Percentiles rank a stretch among this genome's conserved stretches.
Conservation (phyloP, 352 stramenopile genomes). For the Pythium vanterpoolii region DNA sequence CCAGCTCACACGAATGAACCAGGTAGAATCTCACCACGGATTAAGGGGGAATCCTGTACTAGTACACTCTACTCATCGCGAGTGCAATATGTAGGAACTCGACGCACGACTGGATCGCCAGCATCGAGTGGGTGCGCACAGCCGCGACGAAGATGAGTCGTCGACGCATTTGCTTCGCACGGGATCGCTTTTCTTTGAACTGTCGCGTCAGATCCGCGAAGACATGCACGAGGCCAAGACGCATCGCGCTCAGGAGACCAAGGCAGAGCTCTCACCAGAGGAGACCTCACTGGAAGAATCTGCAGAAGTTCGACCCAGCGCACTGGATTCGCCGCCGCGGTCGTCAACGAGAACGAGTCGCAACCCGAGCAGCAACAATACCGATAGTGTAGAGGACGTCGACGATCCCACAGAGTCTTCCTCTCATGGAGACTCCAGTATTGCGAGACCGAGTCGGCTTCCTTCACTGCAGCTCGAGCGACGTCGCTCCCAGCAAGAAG, state of each 20-base stretch:
- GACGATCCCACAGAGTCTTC: not conserved
- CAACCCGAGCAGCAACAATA: constrained; percentile 15
- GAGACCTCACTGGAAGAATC: not conserved
- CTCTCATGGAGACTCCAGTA: not conserved
- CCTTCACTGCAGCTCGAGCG: constrained; percentile 21
- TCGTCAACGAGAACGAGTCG: constrained; percentile 25
- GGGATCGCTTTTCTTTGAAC: constrained; percentile 48
- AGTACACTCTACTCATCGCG: too few relatives aligned
- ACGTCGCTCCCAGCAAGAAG: constrained; percentile 10
- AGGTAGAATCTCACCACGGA: constrained; percentile 17
- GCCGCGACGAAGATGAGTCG: constrained; percentile 4
- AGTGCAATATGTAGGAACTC: constrained; percentile 24
- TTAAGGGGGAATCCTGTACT: too few relatives aligned
- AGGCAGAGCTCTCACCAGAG: not conserved
- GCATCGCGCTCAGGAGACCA: not conserved
- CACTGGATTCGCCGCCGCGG: not conserved
- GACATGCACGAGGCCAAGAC: constrained; percentile 10
- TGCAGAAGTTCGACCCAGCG: not conserved
- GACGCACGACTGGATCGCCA: constrained; percentile 24
- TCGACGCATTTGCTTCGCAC: constrained; percentile 20
- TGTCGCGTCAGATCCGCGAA: constrained; percentile 29
- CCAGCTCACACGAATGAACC: constrained; percentile 30
- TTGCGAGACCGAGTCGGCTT: not conserved
- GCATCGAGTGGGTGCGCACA: not conserved
- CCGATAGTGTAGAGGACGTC: constrained; percentile 3